These are phyloP conservation scores for Clavaria fumosa DNA, from an alignment of 768 basidiomycete species.

Conservation along the genomic window DNA sequence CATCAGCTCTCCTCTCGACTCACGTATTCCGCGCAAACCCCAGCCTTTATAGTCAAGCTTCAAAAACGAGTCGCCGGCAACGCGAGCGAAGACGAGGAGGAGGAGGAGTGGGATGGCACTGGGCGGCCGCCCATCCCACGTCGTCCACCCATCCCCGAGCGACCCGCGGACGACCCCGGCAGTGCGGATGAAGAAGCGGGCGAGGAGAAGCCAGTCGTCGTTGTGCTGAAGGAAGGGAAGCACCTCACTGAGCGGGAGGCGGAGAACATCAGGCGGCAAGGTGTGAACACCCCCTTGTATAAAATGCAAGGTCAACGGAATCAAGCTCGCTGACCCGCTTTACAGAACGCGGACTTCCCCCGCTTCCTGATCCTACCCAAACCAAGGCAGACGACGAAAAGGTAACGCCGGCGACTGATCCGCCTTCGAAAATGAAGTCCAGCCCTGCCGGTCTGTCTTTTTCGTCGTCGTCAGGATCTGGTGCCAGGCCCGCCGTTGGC, in stretches of 20 bases:
- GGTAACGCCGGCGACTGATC: constrained; percentile 9
- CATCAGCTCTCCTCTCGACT: constrained; percentile 61
- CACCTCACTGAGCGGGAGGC: constrained; percentile 69
- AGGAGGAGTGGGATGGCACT: constrained; percentile 48
- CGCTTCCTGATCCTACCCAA: constrained; percentile 28
- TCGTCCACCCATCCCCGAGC: constrained; percentile 55
- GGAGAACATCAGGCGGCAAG: constrained; percentile 61
- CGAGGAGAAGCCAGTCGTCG: constrained; percentile 80
- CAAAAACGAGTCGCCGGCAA: constrained; percentile 46
- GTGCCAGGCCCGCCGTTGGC: constrained; percentile 15
- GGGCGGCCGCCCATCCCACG: constrained; percentile 62
- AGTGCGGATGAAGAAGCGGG: constrained; percentile 56
- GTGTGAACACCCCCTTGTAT: no score
- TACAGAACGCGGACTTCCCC: constrained; percentile 45
- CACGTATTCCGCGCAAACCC: constrained; percentile 43
- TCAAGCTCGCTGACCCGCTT: no score
- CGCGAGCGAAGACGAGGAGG: constrained; percentile 30
- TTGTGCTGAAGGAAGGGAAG: constrained; percentile 78
- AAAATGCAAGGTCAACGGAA: no score
- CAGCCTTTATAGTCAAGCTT: constrained; percentile 50
- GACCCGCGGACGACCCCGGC: constrained; percentile 52
- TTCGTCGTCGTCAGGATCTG: constrained; percentile 23
- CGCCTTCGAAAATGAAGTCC: constrained; percentile 11
- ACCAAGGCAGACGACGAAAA: constrained; percentile 9
- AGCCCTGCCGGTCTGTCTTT: constrained; percentile 26